Evolutionary conservation across 2,329 filamentous ascomycete genomes (phyloP), one percentile per base, ranked within the genome.

Genomic region (Phialemoniopsis sp.): DNA sequence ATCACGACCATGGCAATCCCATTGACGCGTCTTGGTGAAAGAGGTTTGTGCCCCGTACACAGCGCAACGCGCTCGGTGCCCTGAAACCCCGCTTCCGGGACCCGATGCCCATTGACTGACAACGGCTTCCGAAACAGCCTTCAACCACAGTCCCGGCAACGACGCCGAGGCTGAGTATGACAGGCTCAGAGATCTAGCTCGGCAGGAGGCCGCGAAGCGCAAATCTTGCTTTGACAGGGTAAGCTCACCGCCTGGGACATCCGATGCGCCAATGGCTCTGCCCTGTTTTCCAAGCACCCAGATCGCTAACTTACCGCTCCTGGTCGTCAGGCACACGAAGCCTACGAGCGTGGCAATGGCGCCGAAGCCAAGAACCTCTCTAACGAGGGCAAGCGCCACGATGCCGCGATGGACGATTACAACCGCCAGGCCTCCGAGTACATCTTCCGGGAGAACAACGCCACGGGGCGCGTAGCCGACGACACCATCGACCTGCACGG

Each of bases 371-470:
- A 96, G 62, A 69, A 87, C 40, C 76, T 95, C 38, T 90, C 85
- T 30, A 82, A 93, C 54, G 79, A 95, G 63, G 88, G 87, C 56
- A 95, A 97, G 66, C 64, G 70, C 33, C 90, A 97, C 62, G 89
- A 84, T 32, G 78, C 80, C 42, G 78, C 85, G 59, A 93, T 94
- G 80, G 88, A 94, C 49, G 73, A 84, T 44, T 94, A 89, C 68
- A 96, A 96, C 72, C 81, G 78, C 48, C 89, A 95, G 63, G 93
- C 93, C 2, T 88, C 87, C 43, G 87, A 96, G 43, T 95, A 79
- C 63, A 97, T 97, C 59, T 96, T 98, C 70, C 84, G 89, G 31
- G 89, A 91, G 67, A 96, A 96, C 70, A 97, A 97, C 59, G 82
- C 87, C 15, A 62, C 72, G 3, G 87, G 80, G 14, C 80, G 85